These are phyloP conservation scores for Paecilomyces sp. DNA, from an alignment of 2,329 filamentous ascomycete genomes.

Conservation along the genomic window DNA sequence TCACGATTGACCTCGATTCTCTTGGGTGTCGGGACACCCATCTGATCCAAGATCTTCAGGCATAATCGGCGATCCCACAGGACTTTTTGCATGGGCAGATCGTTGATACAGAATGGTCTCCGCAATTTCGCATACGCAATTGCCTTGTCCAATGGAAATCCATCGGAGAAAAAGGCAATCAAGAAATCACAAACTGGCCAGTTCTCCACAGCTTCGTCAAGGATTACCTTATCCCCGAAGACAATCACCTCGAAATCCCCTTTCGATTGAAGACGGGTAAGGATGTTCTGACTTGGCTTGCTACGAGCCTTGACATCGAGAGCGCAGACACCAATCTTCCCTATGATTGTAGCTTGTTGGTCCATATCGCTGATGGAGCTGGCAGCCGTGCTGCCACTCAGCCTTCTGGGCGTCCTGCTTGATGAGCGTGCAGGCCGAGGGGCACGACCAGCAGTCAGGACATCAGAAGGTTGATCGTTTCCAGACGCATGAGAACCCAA, in stretches of 20 bases:
- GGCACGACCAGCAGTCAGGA: constrained; percentile 27
- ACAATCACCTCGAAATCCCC: constrained; percentile 94
- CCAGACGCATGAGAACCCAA: constrained; percentile 11
- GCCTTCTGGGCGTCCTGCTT: constrained; percentile 64
- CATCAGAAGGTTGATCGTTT: constrained; percentile 16
- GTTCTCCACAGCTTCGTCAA: constrained; percentile 93
- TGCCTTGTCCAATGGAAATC: constrained; percentile 93
- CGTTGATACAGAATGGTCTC: constrained; percentile 96
- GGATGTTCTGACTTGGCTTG: constrained; percentile 92
- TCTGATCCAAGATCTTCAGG: constrained; percentile 76
- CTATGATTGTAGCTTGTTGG: constrained; percentile 37
- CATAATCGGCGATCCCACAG: constrained; percentile 93
- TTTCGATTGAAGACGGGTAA: constrained; percentile 84
- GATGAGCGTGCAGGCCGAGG: constrained; percentile 46
- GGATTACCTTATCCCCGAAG: constrained; percentile 96
- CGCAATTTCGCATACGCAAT: constrained; percentile 90
- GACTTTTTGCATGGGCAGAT: constrained; percentile 93
- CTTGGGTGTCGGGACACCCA: constrained; percentile 81
- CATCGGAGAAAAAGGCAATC: constrained; percentile 97
- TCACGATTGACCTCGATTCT: constrained; percentile 88
- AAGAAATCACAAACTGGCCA: constrained; percentile 96
- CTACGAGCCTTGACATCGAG: constrained; percentile 92
- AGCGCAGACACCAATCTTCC: constrained; percentile 85
- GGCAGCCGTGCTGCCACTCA: constrained; percentile 74
- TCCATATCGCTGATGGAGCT: constrained; percentile 68